Base-by-base conservation (phyloP, 768 basidiomycete genomes). In the Trametes villosa region DNA sequence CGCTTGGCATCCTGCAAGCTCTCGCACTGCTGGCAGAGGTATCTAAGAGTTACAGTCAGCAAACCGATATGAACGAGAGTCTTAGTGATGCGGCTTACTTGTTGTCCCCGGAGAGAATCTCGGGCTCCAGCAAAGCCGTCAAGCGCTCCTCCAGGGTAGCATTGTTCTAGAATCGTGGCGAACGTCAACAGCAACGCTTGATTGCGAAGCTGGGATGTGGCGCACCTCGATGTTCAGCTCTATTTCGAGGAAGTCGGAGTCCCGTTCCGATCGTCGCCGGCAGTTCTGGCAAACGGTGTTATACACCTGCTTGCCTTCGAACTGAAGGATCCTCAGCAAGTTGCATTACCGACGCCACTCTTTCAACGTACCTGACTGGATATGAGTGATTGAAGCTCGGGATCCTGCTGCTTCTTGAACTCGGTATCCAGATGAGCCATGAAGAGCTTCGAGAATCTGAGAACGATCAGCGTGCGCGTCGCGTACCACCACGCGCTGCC, bases 401-500 rank as follows among this genome's bases (percentile, higher is more conserved):
- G 81, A 44, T 82, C 77, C 2, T 80, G 76, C 68, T 97, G 94
- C 70, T 91, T 93, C 74, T 86, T 83, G 73, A 97, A 97, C 74
- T 97, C 93, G 8, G 79, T 80, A 63, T 93, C 92, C 33, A 98
- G 80, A 69, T 94, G 89, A 13, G 87, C 86, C 84, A 98, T 90
- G 75, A 98, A 96, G 18, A 98, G 81, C 68, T 98, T 98, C 2
- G 93, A 94, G 71, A 98, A 96, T 70, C 94, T 96, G 70, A 1
- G 27, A 15, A 33, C 9, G 30, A 29, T 53, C 26, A 54, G 30
- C 11, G 6, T 13, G 30, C 46, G 7, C 20, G 24, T 34, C 31
- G n/a, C 24, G 24, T 38, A 31, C 13, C 18, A 22, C 24, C 41
- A 29, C 15, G n/a, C 6, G 36, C 46, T 31, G 57, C 24, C 27